Conservation (phyloP, 768 basidiomycete species). For the Crucibulum laeve region DNA sequence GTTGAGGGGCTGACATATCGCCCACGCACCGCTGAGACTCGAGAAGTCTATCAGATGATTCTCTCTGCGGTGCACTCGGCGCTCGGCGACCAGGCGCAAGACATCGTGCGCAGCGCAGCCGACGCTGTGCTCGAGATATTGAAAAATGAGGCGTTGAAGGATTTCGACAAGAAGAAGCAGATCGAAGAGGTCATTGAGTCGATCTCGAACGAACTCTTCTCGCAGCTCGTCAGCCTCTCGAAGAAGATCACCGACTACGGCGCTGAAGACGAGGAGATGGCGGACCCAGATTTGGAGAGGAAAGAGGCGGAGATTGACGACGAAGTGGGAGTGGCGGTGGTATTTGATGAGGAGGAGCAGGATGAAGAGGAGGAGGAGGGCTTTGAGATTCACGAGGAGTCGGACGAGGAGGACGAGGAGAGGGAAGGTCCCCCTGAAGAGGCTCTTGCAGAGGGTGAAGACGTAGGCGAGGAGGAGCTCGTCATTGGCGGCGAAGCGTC, state of each 20-base stretch:
- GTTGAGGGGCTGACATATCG: slow-evolving; percentile 92
- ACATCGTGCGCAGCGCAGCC: slow-evolving; percentile 93
- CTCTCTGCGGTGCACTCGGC: slow-evolving; percentile 75
- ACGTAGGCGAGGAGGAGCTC: slow-evolving; percentile 59
- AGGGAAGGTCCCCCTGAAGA: slow-evolving; percentile 42
- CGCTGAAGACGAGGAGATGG: slow-evolving; percentile 77
- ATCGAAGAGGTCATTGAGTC: slow-evolving; percentile 72
- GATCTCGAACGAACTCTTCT: slow-evolving; percentile 70
- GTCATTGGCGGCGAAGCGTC: slow-evolving; percentile 74
- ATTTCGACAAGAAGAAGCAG: slow-evolving; percentile 97
- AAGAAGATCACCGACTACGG: slow-evolving; percentile 98
- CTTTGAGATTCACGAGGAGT: slow-evolving; percentile 81
- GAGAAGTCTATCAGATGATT: slow-evolving; percentile 92
- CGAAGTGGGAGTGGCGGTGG: slow-evolving; percentile 95
- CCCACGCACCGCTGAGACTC: slow-evolving; percentile 90
- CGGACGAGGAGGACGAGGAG: slow-evolving; percentile 71
- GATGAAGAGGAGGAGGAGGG: slow-evolving; percentile 91
- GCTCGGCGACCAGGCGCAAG: slow-evolving; percentile 94
- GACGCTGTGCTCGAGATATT: slow-evolving; percentile 85
- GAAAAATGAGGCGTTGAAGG: slow-evolving; percentile 86
- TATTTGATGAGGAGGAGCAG: slow-evolving; percentile 96
- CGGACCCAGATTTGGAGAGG: slow-evolving; percentile 74
- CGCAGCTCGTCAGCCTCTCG: slow-evolving; percentile 75
- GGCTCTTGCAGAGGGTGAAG: slow-evolving; percentile 38
- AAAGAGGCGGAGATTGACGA: slow-evolving; percentile 92